Conservation (phyloP, 225 moss, liverwort and hornwort genomes). For the Antitrichia curtipendula region DNA sequence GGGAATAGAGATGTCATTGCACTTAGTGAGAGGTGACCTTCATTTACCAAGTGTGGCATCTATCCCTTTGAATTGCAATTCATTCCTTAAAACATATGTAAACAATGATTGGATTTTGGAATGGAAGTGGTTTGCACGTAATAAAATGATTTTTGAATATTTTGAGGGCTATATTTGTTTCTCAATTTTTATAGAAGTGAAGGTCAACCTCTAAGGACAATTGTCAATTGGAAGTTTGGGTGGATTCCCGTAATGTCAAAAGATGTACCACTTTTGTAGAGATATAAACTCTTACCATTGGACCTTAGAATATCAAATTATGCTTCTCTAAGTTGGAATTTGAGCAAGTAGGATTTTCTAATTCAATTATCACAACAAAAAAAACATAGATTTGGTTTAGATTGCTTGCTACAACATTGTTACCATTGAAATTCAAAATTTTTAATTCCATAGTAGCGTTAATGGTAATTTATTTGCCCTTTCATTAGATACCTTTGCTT, state of each 20-base stretch:
- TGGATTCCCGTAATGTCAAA: not conserved
- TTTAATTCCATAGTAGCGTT: not conserved
- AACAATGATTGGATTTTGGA: not conserved
- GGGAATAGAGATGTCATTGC: no score
- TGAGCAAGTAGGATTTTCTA: rapidly evolving
- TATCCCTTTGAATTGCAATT: not conserved
- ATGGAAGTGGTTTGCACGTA: not conserved
- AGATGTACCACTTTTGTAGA: not conserved
- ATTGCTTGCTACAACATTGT: not conserved
- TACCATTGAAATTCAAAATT: not conserved
- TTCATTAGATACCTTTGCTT: not conserved
- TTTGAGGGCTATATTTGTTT: not conserved
- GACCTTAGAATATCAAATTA: not conserved
- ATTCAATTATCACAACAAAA: not conserved
- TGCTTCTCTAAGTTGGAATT: not conserved
- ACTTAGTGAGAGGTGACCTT: not conserved
- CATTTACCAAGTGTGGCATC: not conserved
- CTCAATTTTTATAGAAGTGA: not conserved
- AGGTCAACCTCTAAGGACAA: not conserved
- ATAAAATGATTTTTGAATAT: not conserved
- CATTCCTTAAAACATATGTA: not conserved
- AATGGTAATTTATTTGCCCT: not conserved
- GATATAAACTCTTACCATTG: not conserved
- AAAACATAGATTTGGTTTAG: no score
- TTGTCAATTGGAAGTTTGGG: not conserved